Evolutionary conservation across 768 basidiomycete species (phyloP).

Genomic region (Saitozyma sp.): DNA sequence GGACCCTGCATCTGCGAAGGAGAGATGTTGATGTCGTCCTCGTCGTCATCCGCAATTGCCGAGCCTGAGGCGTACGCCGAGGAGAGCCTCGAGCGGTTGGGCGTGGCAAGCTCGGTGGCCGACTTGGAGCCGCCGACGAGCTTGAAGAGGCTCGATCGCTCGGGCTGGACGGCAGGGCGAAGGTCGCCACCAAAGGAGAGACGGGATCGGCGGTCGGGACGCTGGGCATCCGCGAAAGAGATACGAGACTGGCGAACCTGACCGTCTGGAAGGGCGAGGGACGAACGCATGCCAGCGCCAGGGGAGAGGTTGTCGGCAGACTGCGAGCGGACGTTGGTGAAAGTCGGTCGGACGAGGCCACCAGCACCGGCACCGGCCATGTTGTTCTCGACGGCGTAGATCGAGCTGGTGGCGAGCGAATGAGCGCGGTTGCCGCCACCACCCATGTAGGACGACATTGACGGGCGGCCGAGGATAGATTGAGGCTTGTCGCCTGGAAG

Average conservation of each 20-base stretch:
- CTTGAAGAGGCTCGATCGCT: slow-evolving; percentile 16
- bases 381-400: slow-evolving; percentile 49
- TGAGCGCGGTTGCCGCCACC: background rate
- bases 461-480: slow-evolving; percentile 40
- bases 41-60: slow-evolving; percentile 39
- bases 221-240: slow-evolving; percentile 48
- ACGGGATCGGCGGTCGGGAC: slow-evolving; percentile 45
- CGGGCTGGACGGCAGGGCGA: slow-evolving; percentile 33
- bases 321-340: slow-evolving; percentile 24
- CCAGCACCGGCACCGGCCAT: slow-evolving; percentile 49
- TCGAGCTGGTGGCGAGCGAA: slow-evolving; percentile 29
- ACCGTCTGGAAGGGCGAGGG: slow-evolving; percentile 33
- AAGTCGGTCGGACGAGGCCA: slow-evolving; percentile 15
- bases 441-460: slow-evolving; percentile 15
- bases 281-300: slow-evolving; percentile 21
- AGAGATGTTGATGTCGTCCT: slow-evolving; percentile 43
- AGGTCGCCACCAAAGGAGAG: slow-evolving; percentile 50
- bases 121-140: slow-evolving; percentile 36
- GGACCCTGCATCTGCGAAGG: slow-evolving; percentile 49
- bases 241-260: slow-evolving; percentile 46
- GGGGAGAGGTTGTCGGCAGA: slow-evolving; percentile 36
- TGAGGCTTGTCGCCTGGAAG: slow-evolving; percentile 33
- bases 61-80: slow-evolving; percentile 38
- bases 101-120: slow-evolving; percentile 36
- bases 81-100: slow-evolving; percentile 12